Conservation (phyloP, 495 filamentous ascomycete species). For the Chlorociboria aeruginascens region DNA sequence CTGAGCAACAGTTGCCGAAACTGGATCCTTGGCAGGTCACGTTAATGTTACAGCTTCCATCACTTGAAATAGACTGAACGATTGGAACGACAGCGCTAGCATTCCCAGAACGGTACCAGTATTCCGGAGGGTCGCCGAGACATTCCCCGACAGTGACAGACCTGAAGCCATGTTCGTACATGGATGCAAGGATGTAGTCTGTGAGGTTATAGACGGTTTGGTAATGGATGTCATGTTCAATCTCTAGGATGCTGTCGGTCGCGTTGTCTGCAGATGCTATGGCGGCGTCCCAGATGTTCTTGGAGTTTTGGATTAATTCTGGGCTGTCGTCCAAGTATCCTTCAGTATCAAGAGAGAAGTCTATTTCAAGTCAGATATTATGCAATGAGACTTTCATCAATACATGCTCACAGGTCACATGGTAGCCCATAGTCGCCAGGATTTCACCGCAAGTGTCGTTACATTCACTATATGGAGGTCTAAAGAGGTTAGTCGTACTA, state of each 20-base stretch:
- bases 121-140: constrained; percentile 51
- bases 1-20: constrained; percentile 15
- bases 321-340: constrained; percentile 58
- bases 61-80: constrained; percentile 4
- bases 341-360: constrained; percentile 71
- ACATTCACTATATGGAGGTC: constrained; percentile 69
- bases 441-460: constrained; percentile 40
- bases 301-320: constrained; percentile 51
- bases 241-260: constrained; percentile 45
- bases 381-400: background rate
- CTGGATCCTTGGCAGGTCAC: constrained; percentile 12
- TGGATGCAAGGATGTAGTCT: constrained; percentile 53
- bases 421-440: constrained; percentile 59
- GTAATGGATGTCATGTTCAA: constrained; percentile 70
- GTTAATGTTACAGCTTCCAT: constrained; percentile 6
- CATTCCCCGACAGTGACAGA: constrained; percentile 66
- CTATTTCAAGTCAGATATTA: constrained; percentile 20
- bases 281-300: constrained; percentile 55
- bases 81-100: background rate
- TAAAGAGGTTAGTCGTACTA: constrained; percentile 3
- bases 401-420: constrained; percentile 29
- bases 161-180: constrained; percentile 45
- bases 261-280: constrained; percentile 34
- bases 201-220: constrained; percentile 69
- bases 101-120: constrained; percentile 54